phyloP scores from a whole-genome alignment of 805 yeast genomes.

The Saturnispora sekii region DNA sequence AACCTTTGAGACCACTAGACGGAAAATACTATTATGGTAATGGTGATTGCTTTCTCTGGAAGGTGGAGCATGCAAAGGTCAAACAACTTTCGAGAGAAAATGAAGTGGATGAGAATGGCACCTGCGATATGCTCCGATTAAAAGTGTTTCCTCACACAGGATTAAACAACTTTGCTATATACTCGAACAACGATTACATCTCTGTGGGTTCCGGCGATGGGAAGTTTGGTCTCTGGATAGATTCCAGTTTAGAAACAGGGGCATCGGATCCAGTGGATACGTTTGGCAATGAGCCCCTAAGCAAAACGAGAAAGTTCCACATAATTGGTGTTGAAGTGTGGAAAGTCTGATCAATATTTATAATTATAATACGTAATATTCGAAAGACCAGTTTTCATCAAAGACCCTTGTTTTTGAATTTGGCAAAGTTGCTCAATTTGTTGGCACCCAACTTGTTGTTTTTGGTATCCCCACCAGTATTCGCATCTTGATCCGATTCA shows the following conservation, averaged over 20 bases:
- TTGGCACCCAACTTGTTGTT: constrained; percentile 4
- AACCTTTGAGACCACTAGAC: constrained; percentile 60
- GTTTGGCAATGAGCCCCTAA: constrained; percentile 78
- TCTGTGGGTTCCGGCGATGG: constrained; percentile 92
- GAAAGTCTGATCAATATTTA: constrained; percentile 37
- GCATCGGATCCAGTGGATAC: constrained; percentile 73
- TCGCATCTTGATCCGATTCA: not conserved
- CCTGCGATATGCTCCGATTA: constrained; percentile 27
- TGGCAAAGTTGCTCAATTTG: constrained; percentile 1
- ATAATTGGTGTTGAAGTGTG: constrained; percentile 78
- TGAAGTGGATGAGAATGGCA: not conserved
- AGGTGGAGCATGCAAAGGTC: constrained; percentile 38
- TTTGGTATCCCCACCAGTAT: constrained; percentile 5
- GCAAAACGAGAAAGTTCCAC: constrained; percentile 46
- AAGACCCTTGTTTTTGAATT: constrained; percentile 1
- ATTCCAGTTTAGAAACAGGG: constrained; percentile 62
- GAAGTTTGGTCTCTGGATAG: constrained; percentile 85
- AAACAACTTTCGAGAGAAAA: constrained; percentile 18
- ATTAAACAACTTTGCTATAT: constrained; percentile 72
- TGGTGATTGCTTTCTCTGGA: constrained; percentile 94
- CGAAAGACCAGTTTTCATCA: not conserved
- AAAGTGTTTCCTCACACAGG: constrained; percentile 86
- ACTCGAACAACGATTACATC: constrained; percentile 66
- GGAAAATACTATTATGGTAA: constrained; percentile 76
- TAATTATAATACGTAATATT: not conserved